Conservation (phyloP, 129 eudicot species). For the Arctium lappa region DNA sequence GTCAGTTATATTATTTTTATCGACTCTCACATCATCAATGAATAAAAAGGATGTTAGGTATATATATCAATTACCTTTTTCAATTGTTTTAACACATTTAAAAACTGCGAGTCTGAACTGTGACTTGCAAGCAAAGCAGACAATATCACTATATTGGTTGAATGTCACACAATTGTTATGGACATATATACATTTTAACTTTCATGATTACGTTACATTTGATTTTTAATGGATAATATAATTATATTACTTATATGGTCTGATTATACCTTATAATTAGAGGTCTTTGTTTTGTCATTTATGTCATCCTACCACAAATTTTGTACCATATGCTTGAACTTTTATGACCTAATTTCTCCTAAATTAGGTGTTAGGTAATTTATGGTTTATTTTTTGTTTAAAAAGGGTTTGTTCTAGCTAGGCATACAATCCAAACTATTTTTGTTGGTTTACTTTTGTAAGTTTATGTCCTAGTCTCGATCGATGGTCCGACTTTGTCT, state of each 20-base stretch:
- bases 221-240: background rate
- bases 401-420: background rate
- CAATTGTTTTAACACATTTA: background rate
- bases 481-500: background rate
- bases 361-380: background rate
- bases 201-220: background rate
- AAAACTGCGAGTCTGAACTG: background rate
- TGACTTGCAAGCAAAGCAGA: background rate
- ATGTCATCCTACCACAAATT: background rate
- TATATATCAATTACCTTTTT: too few relatives aligned
- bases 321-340: background rate
- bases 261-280: background rate
- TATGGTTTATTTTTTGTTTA: background rate
- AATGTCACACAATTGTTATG: background rate
- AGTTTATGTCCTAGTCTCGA: background rate
- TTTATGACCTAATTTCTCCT: background rate
- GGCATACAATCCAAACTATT: conserved; percentile 5
- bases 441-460: background rate
- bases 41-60: too few relatives aligned
- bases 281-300: background rate
- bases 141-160: background rate
- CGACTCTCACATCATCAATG: background rate
- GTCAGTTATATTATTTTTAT: background rate
- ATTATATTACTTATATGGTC: background rate
- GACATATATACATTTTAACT: background rate